A percentile compares a stretch with the other conserved stretches of the same genome.
These are phyloP conservation scores for Mycena haematopus DNA, from an alignment of 768 basidiomycete genomes.

Conservation along the genomic window DNA sequence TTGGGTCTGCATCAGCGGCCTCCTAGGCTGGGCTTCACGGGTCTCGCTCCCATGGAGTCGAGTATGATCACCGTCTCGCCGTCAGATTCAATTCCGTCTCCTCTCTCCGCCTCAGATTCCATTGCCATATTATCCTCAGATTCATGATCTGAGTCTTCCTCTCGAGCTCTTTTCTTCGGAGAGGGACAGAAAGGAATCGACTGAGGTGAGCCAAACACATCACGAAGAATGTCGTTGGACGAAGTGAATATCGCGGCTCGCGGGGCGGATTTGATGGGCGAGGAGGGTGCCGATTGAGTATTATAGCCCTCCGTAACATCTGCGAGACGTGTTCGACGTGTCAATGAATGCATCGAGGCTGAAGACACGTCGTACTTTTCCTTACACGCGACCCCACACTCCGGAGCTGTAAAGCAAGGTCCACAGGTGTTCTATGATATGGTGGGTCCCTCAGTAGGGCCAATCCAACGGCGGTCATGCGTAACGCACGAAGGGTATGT, in stretches of 20 bases:
- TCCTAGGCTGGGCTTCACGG: slow-evolving; percentile 47
- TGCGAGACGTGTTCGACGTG: slow-evolving; percentile 43
- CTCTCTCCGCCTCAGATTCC: slow-evolving; percentile 28
- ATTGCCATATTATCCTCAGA: slow-evolving; percentile 41
- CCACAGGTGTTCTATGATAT: slow-evolving; percentile 47
- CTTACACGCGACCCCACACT: slow-evolving; percentile 64
- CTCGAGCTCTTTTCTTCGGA: slow-evolving; percentile 45
- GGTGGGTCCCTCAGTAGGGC: slow-evolving; percentile 14
- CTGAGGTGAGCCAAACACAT: slow-evolving; percentile 43
- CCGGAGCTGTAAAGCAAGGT: slow-evolving; percentile 60
- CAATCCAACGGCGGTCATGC: background rate
- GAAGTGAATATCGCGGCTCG: slow-evolving; percentile 57
- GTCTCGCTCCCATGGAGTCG: slow-evolving; percentile 31
- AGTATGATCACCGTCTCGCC: slow-evolving; percentile 27
- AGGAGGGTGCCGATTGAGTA: slow-evolving; percentile 37
- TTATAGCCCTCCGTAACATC: slow-evolving; percentile 69
- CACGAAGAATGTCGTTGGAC: slow-evolving; percentile 61
- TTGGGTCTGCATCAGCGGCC: slow-evolving; percentile 40
- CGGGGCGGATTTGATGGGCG: slow-evolving; percentile 48
- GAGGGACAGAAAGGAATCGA: slow-evolving; percentile 24
- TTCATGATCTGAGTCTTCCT: slow-evolving; percentile 35
- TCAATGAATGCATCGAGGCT: slow-evolving; percentile 22
- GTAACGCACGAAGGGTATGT: slow-evolving; percentile 23
- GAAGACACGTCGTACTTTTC: slow-evolving; percentile 54
- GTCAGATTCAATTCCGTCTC: slow-evolving; percentile 25